Percentiles rank a stretch among this genome's conserved stretches.
These are phyloP conservation scores for Rhizomucor miehei DNA, from an alignment of 371 early-diverging fungal species.

Conservation along the genomic window DNA sequence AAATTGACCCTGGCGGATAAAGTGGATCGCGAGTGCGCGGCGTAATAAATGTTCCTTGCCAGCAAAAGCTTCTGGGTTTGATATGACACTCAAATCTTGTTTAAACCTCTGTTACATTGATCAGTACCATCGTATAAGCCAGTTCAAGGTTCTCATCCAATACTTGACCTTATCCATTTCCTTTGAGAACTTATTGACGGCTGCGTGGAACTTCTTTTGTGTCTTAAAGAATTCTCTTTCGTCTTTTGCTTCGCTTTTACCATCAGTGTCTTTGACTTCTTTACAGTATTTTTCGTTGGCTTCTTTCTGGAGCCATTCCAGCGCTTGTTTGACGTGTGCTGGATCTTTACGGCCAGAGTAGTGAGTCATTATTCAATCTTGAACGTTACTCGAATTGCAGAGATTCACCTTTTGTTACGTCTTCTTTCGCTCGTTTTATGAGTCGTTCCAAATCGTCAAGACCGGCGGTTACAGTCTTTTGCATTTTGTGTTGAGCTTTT, in stretches of 20 bases:
- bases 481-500: slow-evolving; percentile 9
- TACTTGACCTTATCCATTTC: slow-evolving; percentile 66
- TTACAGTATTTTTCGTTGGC: slow-evolving; percentile 4
- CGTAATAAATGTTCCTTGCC: slow-evolving; percentile 59
- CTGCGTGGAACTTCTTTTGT: slow-evolving; percentile 59
- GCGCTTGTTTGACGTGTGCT: not conserved
- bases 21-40: slow-evolving; percentile 69
- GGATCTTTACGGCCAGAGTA: not conserved
- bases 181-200: slow-evolving; percentile 66
- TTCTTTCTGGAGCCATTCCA: slow-evolving; percentile 1
- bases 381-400: no score
- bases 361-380: no score
- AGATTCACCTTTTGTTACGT: slow-evolving; percentile 21
- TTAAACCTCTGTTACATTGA: slow-evolving; percentile 52
- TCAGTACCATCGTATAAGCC: no score
- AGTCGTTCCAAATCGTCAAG: slow-evolving; percentile 7
- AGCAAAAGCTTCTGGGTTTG: slow-evolving; percentile 68
- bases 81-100: slow-evolving; percentile 53
- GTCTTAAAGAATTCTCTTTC: slow-evolving; percentile 40
- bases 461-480: slow-evolving; percentile 2
- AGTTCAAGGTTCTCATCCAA: not conserved
- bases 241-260: slow-evolving; percentile 5
- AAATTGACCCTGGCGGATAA: slow-evolving; percentile 88
- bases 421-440: slow-evolving; percentile 20
- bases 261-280: slow-evolving; percentile 3